Base-by-base conservation (phyloP, 2,329 filamentous ascomycete genomes). In the Bertia moriformis region DNA sequence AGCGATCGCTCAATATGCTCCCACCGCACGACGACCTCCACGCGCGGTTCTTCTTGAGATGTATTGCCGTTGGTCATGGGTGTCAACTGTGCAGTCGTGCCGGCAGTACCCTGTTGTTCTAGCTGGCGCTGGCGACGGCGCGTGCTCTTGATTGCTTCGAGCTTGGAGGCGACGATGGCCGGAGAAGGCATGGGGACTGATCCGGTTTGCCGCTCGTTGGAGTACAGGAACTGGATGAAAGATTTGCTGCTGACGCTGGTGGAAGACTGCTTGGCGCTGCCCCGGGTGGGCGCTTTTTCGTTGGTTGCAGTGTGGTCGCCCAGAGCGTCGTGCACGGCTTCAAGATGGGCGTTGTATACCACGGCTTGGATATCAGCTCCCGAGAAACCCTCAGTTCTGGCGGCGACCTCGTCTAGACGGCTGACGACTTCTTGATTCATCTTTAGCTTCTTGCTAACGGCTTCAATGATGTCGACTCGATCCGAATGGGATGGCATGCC, bases 301-400 rank as follows among this genome's bases (percentile, higher is more conserved):
- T 22, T 38, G 38, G 19, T 45, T 50, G 14, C 49, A 22, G 71
- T 64, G 19, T 75, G 65, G 49, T 79, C 74, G 40, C 76, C 80
- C 1, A 98, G 71, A 2, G 93, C 78, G 48, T 95, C 88, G 54
- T 98, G 91, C 46, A 98, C 95, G 19, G 91, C 91, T 61, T 96
- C 89, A 4, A 98, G 71, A 55, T 98, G 91, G 0, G 91, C 88
- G 48, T 98, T 98, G 50, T 93, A 95, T 33, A 96, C 78, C 4
- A 98, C 71, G 0, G 89, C 91, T 57, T 98, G 91, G 3, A 98
- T 66, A 60, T 98, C 91, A 1, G 91, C 91, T 12, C 91, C 91
- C 0, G 85, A 91, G 56, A 93, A 95, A 7, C 91, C 91, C 42
- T 91, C 82, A 0, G 89, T 96, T 14, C 75, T 67, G 14, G 65